These are phyloP conservation scores for Hyaloscypha hepaticicola DNA, from an alignment of 495 filamentous ascomycete species.

Conservation along the genomic window DNA sequence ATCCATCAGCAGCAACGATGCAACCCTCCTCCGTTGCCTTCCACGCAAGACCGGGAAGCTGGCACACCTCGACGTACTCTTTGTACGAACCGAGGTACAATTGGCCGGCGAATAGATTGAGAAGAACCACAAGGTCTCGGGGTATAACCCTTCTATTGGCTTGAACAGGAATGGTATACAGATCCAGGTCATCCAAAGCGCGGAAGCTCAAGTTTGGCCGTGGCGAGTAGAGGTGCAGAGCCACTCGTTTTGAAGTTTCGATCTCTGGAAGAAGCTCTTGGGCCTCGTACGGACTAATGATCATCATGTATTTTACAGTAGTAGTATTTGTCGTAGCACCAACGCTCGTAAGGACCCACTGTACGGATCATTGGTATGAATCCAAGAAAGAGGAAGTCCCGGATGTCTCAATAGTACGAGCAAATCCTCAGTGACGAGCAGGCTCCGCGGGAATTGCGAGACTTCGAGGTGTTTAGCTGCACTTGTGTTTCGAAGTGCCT, in stretches of 20 bases:
- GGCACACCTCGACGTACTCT: constrained; percentile 54
- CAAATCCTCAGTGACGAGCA: constrained; percentile 60
- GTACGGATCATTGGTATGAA: constrained; percentile 53
- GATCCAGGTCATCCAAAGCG: neutral
- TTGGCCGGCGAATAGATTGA: constrained; percentile 69
- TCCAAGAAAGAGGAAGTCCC: constrained; percentile 37
- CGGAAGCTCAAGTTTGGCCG: constrained; percentile 44
- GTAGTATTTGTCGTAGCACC: neutral
- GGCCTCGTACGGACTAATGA: constrained; percentile 59
- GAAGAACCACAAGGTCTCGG: constrained; percentile 38
- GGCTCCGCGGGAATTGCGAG: constrained; percentile 38
- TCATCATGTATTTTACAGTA: neutral
- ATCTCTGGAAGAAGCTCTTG: constrained; percentile 48
- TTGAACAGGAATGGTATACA: neutral
- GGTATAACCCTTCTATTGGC: constrained; percentile 18
- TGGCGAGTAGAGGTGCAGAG: constrained; percentile 59
- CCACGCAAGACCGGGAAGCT: constrained; percentile 48
- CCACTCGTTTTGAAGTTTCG: constrained; percentile 33
- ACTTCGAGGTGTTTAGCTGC: constrained; percentile 34
- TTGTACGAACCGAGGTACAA: constrained; percentile 55
- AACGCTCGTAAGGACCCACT: constrained; percentile 57
- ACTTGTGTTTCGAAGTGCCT: constrained; percentile 33
- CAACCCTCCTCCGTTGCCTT: constrained; percentile 32
- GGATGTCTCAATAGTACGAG: constrained; percentile 41
- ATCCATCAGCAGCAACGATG: constrained; percentile 40